Conservation (phyloP, 129 eudicot species). For the Lonicera japonica region DNA sequence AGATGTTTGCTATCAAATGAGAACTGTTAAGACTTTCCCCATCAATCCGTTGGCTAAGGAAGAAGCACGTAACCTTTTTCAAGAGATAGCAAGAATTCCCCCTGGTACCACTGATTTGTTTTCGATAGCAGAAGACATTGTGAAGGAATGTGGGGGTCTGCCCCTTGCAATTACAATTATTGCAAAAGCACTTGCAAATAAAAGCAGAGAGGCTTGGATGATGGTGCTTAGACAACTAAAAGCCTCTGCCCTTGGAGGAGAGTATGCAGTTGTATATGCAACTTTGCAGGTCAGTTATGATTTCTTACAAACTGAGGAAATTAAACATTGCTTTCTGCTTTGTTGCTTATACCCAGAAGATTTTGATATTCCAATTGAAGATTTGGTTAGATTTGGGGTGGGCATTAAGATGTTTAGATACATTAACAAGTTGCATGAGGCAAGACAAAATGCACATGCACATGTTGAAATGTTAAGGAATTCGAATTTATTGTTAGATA, state of each 20-base stretch:
- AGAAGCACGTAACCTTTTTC: conserved; percentile 4
- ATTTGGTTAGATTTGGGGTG: conserved; percentile 11
- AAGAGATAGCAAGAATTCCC: not conserved
- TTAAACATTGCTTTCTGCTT: not conserved
- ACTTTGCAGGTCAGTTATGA: not conserved
- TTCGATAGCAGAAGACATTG: not conserved
- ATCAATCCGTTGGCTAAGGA: not conserved
- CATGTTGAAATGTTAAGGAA: not conserved
- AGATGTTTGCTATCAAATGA: conserved; percentile 6
- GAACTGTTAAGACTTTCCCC: not conserved
- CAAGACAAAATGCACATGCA: conserved; percentile 1
- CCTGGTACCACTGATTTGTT: not conserved
- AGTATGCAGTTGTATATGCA: not conserved
- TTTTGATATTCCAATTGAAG: conserved; percentile 6
- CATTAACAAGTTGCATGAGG: not conserved
- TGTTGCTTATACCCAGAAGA: conserved; percentile 5
- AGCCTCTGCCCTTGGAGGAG: not conserved
- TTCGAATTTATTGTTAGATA: conserved; percentile 9
- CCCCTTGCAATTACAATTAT: conserved; percentile 1
- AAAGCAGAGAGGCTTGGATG: not conserved
- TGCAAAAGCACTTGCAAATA: not conserved
- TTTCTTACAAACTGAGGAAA: not conserved
- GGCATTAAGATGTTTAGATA: conserved; percentile 1
- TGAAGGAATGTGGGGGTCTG: not conserved
- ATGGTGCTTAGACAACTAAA: not conserved